Evolutionary conservation across 345 rosid genomes (phyloP), one percentile per base, ranked within the genome.

Genomic region (Mallotus nudiflorus): DNA sequence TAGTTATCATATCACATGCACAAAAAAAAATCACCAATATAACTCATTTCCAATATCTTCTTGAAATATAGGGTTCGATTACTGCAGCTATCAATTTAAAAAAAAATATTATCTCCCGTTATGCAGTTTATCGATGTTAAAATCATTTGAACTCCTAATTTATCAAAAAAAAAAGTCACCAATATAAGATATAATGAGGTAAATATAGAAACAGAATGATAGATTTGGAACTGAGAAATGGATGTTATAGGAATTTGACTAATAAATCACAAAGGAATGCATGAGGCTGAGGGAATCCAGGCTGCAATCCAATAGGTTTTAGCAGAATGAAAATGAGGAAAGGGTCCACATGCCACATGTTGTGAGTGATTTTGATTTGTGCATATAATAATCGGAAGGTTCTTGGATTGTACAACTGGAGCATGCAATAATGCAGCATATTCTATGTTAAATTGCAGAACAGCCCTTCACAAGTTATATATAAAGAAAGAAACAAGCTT

Each of bases 251-350:
- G 66, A 44, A 79, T 40, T 56, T 55, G 28, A 14, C 5, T 40
- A 67, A 59, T 19, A 78, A 60, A 60, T 60, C 71, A 71, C 53
- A 76, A 71, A 70, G 57, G 68, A 35, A 73, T 62, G n/a, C n/a
- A n/a, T n/a, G n/a, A n/a, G n/a, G n/a, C n/a, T n/a, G 56, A 73
- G 59, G 40, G 54, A 65, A 79, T 82, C 88, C 92, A 86, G 88
- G 88, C 93, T 86, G 86, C 82, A 82, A 46, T 81, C 80, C 72
- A 64, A 49, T 64, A 72, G 81, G 82, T 69, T 51, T 51, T 48
- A 67, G 77, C 66, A 65, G 51, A 62, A 54, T 66, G 45, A 59
- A 48, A 37, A 22, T 25, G 37, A 66, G 20, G 39, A 65, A 53
- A 71, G 81, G 83, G 61, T 29, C 81, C 69, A 62, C 48, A 28